A percentile compares a stretch with the other conserved stretches of the same genome.
Evolutionary conservation across 2,329 filamentous ascomycete species (phyloP).

Genomic region (Pestalotiopsis fici): DNA sequence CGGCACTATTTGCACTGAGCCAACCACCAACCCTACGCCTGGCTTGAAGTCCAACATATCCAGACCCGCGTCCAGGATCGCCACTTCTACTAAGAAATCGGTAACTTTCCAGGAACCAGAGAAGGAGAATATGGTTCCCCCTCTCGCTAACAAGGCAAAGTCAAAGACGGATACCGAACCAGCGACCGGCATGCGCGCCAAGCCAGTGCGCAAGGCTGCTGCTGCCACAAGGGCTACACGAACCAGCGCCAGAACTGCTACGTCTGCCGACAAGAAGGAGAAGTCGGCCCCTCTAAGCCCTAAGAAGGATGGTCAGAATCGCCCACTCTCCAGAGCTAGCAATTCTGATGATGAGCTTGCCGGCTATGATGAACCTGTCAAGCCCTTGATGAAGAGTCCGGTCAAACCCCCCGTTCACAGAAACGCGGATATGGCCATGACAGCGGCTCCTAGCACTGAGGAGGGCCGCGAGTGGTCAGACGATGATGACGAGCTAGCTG

Average conservation of each 20-base stretch:
- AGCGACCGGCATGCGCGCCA: conserved; percentile 40
- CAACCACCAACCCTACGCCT: conserved; percentile 31
- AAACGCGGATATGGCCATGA: conserved; percentile 31
- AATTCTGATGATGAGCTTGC: conserved; percentile 64
- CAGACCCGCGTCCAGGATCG: conserved; percentile 23
- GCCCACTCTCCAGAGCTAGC: conserved; percentile 40
- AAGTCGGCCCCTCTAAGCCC: conserved; percentile 58
- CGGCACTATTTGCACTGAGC: conserved; percentile 37
- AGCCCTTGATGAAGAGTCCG: conserved; percentile 56
- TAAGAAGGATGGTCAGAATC: conserved; percentile 65
- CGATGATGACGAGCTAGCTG: conserved; percentile 31
- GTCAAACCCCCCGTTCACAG: conserved; percentile 47
- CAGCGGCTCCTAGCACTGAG: conserved; percentile 22
- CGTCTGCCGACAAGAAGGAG: conserved; percentile 34
- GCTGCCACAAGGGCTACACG: conserved; percentile 35
- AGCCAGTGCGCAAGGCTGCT: conserved; percentile 50
- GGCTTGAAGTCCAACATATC: conserved; percentile 42
- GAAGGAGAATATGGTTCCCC: conserved; percentile 61
- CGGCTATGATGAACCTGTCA: conserved; percentile 50
- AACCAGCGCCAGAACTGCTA: conserved; percentile 32
- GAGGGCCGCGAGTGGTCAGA: conserved; percentile 20
- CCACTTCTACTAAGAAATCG: conserved; percentile 48
- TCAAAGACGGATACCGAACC: conserved; percentile 29
- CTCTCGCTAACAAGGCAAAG: conserved; percentile 28
- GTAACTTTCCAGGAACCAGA: conserved; percentile 66